These are phyloP conservation scores for Colletotrichum sp. DNA, from an alignment of 2,329 filamentous ascomycete species.

Conservation along the genomic window DNA sequence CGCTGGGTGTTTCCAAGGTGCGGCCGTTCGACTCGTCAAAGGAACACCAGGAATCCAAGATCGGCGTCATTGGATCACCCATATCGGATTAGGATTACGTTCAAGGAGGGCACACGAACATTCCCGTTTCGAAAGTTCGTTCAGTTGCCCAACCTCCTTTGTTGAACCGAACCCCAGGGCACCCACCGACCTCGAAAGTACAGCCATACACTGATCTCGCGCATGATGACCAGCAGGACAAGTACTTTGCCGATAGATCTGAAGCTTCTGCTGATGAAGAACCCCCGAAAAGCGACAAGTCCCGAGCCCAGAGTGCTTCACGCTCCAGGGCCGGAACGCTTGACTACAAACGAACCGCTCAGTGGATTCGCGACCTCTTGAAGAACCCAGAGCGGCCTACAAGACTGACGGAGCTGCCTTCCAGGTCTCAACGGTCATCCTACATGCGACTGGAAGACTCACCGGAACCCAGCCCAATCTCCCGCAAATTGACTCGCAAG, in stretches of 20 bases:
- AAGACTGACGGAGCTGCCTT: conserved; percentile 31
- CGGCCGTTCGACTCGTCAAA: conserved; percentile 19
- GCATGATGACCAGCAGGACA: not conserved
- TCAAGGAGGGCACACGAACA: not conserved
- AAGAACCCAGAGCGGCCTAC: conserved; percentile 29
- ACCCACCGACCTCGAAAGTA: conserved; percentile 12
- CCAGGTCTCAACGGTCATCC: not conserved
- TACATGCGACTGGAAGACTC: not conserved
- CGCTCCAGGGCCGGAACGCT: conserved; percentile 29
- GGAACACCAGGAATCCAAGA: not conserved
- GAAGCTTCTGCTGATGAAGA: conserved; percentile 5
- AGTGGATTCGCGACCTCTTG: conserved; percentile 39
- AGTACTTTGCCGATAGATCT: not conserved
- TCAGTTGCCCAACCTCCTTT: not conserved
- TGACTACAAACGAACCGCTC: conserved; percentile 36
- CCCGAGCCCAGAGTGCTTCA: conserved; percentile 26
- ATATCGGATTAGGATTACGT: not conserved
- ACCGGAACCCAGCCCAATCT: not conserved
- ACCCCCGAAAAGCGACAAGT: not conserved
- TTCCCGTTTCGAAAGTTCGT: conserved; percentile 11
- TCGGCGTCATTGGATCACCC: not conserved
- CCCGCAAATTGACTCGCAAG: conserved; percentile 16
- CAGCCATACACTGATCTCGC: conserved; percentile 1
- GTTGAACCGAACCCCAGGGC: conserved; percentile 14
- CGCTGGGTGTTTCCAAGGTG: conserved; percentile 25